Base-by-base conservation (phyloP, 2,329 filamentous ascomycete species). In the Venturiaceae sp. region DNA sequence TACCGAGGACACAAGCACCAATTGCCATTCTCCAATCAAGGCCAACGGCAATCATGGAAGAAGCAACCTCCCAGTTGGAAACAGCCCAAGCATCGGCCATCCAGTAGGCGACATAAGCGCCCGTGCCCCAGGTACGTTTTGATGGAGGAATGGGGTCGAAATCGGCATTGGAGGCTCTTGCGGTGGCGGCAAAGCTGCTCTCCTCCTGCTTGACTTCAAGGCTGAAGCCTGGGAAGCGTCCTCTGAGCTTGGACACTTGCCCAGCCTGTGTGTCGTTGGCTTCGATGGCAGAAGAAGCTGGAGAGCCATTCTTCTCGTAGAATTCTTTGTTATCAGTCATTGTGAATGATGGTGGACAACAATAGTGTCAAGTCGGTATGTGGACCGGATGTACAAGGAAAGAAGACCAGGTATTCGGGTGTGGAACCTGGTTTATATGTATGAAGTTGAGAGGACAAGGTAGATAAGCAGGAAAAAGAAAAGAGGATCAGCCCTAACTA, bases 51-150 rank as follows among this genome's bases (percentile, higher is more conserved):
- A 67, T 66, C 64, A 66, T 67, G 23, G 66, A 67, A 33, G 68
- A 69, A 62, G 68, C 67, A 41, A 72, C 69, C 66, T 72, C 65
- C 70, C 70, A 72, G 33, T 71, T 72, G 32, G 68, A 70, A 2
- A 71, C 69, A 30, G 69, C 69, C 69, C 69, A 72, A n/a, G 68
- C 69, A 63, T 72, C 70, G n/a, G 70, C 69, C 68, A 71, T 71
- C 70, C 70, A 72, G 63, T 71, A 72, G 9, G 69, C 69, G 28
- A 71, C 64, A 60, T 67, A 71, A 0, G 69, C 67, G 36, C 64
- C 65, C 61, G 65, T 66, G 30, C 62, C 66, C 70, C 70, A 72
- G 46, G 69, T 71, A 30, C 69, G 67, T 63, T 71, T 71, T 9
- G 68, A 70, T 8, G 68, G 69, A 41, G 70, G 70, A 37, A 72